A percentile compares a stretch with the other conserved stretches of the same genome.
phyloP scores from a whole-genome alignment of 768 basidiomycete genomes.

The Dacryopinax primogenitus region DNA sequence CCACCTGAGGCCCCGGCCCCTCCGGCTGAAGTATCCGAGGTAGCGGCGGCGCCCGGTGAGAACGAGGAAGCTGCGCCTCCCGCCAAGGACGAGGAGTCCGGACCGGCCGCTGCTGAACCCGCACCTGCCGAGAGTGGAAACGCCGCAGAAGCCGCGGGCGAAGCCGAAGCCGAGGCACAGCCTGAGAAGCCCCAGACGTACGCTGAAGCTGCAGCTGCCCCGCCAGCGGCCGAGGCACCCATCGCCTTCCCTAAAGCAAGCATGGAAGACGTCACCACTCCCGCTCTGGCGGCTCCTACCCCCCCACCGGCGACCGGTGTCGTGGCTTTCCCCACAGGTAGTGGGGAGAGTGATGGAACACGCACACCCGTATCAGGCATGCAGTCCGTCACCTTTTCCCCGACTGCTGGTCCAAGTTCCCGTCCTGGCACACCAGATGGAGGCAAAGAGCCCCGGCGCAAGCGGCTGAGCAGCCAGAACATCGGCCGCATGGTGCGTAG shows the following conservation, averaged over 20 bases:
- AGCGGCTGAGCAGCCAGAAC: conserved; percentile 72
- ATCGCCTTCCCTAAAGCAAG: conserved; percentile 31
- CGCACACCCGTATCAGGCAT: conserved; percentile 26
- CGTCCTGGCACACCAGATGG: conserved; percentile 61
- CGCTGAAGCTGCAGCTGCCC: conserved; percentile 9
- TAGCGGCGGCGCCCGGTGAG: conserved; percentile 10
- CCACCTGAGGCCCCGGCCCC: conserved; percentile 18
- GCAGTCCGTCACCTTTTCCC: conserved; percentile 20
- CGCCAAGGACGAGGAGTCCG: not conserved
- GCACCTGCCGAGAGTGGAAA: conserved; percentile 8
- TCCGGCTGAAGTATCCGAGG: conserved; percentile 23
- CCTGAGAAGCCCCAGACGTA: not conserved
- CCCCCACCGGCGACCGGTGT: not conserved
- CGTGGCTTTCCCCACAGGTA: not conserved
- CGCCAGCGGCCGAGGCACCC: conserved; percentile 16
- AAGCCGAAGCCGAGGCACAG: conserved; percentile 6
- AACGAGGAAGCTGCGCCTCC: not conserved
- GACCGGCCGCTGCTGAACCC: not conserved
- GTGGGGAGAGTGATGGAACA: conserved; percentile 1
- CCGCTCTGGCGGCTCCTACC: not conserved
- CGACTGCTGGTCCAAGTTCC: conserved; percentile 42
- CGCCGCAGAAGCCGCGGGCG: conserved; percentile 8
- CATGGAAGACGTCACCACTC: conserved; percentile 16
- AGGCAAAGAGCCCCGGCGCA: conserved; percentile 63
- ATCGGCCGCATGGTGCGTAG: conserved; percentile 67